These are phyloP conservation scores for baker's yeast (Saccharomyces cerevisiae) DNA, from an alignment of 805 yeast genomes.

Conservation along the genomic window DNA sequence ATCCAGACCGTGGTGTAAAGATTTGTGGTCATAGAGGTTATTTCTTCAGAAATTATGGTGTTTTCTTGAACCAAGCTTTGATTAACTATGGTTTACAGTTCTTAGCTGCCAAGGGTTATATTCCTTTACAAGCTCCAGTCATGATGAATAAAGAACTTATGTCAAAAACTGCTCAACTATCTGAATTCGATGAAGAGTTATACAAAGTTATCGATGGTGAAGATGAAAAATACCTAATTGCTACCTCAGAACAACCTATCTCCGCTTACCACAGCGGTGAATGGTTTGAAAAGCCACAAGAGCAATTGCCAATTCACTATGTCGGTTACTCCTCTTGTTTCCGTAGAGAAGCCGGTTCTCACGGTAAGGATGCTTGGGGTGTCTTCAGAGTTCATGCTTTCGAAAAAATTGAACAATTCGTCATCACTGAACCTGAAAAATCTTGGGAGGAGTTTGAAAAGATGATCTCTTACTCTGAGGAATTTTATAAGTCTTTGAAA, in stretches of 20 bases:
- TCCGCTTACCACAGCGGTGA: constrained; percentile 95
- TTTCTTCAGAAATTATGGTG: constrained; percentile 91
- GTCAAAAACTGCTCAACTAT: constrained; percentile 98
- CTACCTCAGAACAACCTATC: constrained; percentile 98
- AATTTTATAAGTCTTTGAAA: constrained; percentile 83
- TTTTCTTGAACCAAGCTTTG: constrained; percentile 93
- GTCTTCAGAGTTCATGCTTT: constrained; percentile 97
- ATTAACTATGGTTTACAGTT: constrained; percentile 91
- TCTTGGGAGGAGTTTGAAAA: constrained; percentile 96
- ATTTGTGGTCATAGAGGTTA: constrained; percentile 98
- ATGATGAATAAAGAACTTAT: constrained; percentile 99
- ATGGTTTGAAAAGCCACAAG: constrained; percentile 97
- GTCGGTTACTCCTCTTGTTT: constrained; percentile 98
- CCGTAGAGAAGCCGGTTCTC: constrained; percentile 99
- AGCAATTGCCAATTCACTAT: constrained; percentile 91
- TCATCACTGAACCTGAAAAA: constrained; percentile 92
- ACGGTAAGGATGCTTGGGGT: constrained; percentile 99
- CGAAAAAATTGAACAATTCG: constrained; percentile 96
- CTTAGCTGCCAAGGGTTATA: constrained; percentile 69
- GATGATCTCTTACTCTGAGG: constrained; percentile 88
- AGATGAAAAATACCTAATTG: constrained; percentile 95
- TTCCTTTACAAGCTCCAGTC: constrained; percentile 94
- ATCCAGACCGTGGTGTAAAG: constrained; percentile 97
- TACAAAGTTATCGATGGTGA: constrained; percentile 95
- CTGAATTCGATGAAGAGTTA: constrained; percentile 95